Percentiles rank a stretch among this genome's conserved stretches.
phyloP scores from a whole-genome alignment of 805 yeast species.

The Yamadazyma ubonensis region DNA sequence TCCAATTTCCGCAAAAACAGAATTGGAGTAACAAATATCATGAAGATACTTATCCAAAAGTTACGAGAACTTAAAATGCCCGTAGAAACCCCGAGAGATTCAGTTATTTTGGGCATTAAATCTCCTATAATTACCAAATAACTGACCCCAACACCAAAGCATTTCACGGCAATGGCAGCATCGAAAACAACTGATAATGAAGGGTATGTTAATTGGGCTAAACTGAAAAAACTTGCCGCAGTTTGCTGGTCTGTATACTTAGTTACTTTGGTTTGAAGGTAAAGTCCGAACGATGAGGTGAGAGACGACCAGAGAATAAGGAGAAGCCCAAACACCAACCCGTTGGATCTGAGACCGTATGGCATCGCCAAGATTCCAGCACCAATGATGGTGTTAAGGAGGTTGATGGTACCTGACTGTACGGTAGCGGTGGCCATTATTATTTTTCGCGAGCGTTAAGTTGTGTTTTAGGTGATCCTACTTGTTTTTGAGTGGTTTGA shows the following conservation, averaged over 20 bases:
- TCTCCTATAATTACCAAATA: constrained; percentile 77
- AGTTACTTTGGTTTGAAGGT: constrained; percentile 59
- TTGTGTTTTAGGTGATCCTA: no score
- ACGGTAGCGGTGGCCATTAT: constrained; percentile 35
- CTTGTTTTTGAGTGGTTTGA: no score
- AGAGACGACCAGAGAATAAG: constrained; percentile 42
- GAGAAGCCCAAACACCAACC: constrained; percentile 42
- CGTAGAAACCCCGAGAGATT: constrained; percentile 29
- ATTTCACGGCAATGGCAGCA: constrained; percentile 69
- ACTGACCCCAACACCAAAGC: constrained; percentile 74
- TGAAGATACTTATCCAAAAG: constrained; percentile 54
- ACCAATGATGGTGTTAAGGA: constrained; percentile 57
- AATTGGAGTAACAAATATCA: constrained; percentile 58
- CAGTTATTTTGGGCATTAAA: constrained; percentile 61
- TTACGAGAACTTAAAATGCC: constrained; percentile 34
- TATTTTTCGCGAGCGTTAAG: no score
- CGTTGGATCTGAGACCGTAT: constrained; percentile 56
- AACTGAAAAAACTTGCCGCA: constrained; percentile 44
- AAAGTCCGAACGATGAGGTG: constrained; percentile 58
- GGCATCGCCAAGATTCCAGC: constrained; percentile 77
- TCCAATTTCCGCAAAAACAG: constrained; percentile 62
- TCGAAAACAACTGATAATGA: constrained; percentile 69
- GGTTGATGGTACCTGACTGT: constrained; percentile 50
- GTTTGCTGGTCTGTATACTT: constrained; percentile 43
- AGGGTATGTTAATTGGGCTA: constrained; percentile 64